Evolutionary conservation across 1,284 basidiomycete species (phyloP), one percentile per base, ranked within the genome.

Genomic region (Pseudozyma sp.): DNA sequence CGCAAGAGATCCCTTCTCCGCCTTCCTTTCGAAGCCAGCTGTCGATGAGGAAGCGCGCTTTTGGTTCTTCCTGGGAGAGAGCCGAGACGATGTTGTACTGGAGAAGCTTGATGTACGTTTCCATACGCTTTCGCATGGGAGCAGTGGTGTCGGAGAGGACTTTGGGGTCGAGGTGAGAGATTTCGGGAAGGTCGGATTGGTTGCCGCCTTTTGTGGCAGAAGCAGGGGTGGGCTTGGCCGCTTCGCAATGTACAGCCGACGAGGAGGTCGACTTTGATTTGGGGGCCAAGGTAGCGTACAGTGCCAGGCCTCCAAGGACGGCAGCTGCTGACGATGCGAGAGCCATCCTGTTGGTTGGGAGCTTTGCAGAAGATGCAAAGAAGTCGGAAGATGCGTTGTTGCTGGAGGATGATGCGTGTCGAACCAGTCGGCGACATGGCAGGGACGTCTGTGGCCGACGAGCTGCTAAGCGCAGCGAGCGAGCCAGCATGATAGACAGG

Each of bases 1-100:
- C 92, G 84, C 93, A 96, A 1, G 94, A 95, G 62, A 90, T 89
- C 14, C 96, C 96, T 59, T 89, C 89, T 1, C 95, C 95, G 4
- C 95, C 94, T 72, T 93, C 88, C 17, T 91, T 85, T 52, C 96
- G 89, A 52, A 90, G 85, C 95, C 96, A 96, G 37, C 89, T 87
- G 85, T 98, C 96, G 48, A 92, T 91, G 74, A 92, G 89, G 88
- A 98, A 98, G 54, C 86, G 86, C 1, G 82, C 79, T 13, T 85
- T 78, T 6, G 84, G 79, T 31, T 98, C 96, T 76, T 97, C 88
- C 11, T 87, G 84, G 84, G 97, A 92, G 68, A 99, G 88, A 0
- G 90, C 89, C 40, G 85, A 81, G 64, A 97, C 92, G 69, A 99
- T 97, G 45, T 90, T 86, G 52, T 92, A 88, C 85, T 98, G 96